Conservation (phyloP, 163 green algal genomes). For the Chlamydomonas reinhardtii region DNA sequence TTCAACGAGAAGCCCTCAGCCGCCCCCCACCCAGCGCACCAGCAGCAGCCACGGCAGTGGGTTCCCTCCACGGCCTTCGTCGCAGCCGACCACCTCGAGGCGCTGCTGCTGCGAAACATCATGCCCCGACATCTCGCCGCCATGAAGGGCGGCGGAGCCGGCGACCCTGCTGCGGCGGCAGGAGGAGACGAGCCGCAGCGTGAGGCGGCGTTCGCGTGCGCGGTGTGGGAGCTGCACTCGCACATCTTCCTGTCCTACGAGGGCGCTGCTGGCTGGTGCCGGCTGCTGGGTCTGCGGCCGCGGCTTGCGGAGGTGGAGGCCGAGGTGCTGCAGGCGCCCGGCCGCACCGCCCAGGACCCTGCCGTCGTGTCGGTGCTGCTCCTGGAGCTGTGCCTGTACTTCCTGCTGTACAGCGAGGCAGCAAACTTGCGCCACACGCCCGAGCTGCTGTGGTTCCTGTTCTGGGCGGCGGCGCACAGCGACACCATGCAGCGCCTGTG, state of each 20-base stretch:
- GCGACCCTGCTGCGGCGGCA: neutral
- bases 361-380: neutral
- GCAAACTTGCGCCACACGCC: constrained; percentile 70
- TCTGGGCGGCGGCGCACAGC: constrained; percentile 66
- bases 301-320: neutral
- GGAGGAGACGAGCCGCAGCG: neutral
- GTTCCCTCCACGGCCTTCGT: constrained; percentile 69
- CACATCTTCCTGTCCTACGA: constrained; percentile 68
- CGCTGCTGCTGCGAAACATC: neutral
- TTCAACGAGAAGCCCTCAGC: neutral
- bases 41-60: neutral
- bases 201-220: constrained; percentile 48
- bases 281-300: constrained; percentile 57
- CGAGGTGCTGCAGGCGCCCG: neutral
- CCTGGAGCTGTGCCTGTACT: constrained; percentile 4
- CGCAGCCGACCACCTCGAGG: constrained; percentile 64
- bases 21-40: neutral
- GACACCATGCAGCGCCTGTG: constrained; percentile 30
- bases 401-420: constrained; percentile 52
- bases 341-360: neutral
- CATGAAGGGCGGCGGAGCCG: neutral
- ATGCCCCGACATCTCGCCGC: neutral
- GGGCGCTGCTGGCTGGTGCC: constrained; percentile 61
- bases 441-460: constrained; percentile 80
- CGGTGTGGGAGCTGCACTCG: constrained; percentile 66